phyloP scores from a whole-genome alignment of 768 basidiomycete genomes.

The Kwoniella sp. region DNA sequence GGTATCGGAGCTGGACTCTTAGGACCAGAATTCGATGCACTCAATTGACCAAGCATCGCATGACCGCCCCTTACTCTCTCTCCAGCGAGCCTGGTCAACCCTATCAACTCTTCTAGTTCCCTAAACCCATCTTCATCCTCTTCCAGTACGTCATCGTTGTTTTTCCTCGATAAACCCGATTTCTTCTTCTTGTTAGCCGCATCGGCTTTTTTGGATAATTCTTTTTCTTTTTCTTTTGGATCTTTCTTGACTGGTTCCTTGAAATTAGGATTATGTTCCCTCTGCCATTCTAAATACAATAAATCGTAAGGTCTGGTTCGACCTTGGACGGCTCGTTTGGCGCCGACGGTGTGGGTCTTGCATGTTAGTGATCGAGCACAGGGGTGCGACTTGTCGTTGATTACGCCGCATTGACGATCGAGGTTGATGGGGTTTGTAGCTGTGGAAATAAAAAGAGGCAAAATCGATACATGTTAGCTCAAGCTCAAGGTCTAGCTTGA shows the following conservation, averaged over 20 bases:
- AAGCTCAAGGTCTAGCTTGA: too few species aligned
- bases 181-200: slow-evolving; percentile 20
- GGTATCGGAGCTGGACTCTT: background rate
- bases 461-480: too few species aligned
- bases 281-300: slow-evolving; percentile 79
- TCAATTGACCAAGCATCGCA: background rate
- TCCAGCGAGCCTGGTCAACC: slow-evolving; percentile 30
- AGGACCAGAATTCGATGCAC: background rate
- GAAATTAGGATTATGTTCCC: slow-evolving; percentile 51
- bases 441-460: slow-evolving; percentile 23
- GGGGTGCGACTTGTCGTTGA: slow-evolving; percentile 88
- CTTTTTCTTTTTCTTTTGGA: slow-evolving; percentile 4
- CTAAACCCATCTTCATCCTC: slow-evolving; percentile 41
- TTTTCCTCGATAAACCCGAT: slow-evolving; percentile 5
- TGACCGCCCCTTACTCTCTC: slow-evolving; percentile 18
- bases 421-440: slow-evolving; percentile 72
- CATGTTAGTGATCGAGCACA: slow-evolving; percentile 95
- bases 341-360: slow-evolving; percentile 96
- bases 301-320: slow-evolving; percentile 82
- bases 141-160: background rate
- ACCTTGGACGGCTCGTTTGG: slow-evolving; percentile 86
- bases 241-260: slow-evolving; percentile 36
- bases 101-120: slow-evolving; percentile 41
- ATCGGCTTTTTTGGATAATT: background rate
- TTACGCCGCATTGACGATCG: slow-evolving; percentile 93